Conservation (phyloP, 2,329 filamentous ascomycete species). For the Ophiognomonia clavigignenti-juglandacearum region DNA sequence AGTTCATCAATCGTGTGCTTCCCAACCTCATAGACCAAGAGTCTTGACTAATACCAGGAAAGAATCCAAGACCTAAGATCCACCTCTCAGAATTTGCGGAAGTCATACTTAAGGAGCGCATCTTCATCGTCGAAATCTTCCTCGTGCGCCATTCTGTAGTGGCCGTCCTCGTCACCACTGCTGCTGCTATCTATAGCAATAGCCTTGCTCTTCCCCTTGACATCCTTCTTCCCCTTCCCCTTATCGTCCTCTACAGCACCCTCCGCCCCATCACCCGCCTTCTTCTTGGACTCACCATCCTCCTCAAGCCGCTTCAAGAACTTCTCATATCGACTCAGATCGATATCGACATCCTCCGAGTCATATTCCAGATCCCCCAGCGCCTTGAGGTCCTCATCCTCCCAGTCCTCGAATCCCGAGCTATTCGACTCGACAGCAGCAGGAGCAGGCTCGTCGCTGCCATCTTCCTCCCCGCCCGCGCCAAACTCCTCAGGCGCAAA, state of each 20-base stretch:
- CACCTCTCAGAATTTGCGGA: constrained; percentile 5
- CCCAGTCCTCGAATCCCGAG: not conserved
- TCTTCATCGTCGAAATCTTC: not conserved
- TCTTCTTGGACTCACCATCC: not conserved
- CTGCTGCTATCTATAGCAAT: not conserved
- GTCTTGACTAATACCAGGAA: no score
- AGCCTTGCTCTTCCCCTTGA: not conserved
- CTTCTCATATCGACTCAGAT: constrained; percentile 8
- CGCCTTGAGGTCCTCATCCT: constrained; percentile 13
- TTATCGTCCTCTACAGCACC: not conserved
- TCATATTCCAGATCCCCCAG: constrained; percentile 13
- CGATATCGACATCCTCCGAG: constrained; percentile 3
- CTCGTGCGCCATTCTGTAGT: not conserved
- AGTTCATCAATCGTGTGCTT: no score
- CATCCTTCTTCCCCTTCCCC: not conserved
- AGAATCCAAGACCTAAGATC: no score
- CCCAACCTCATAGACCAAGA: no score
- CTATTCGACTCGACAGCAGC: no score
- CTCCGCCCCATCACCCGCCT: not conserved
- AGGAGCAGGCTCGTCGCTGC: no score
- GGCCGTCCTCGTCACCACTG: not conserved
- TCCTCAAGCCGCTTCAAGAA: constrained; percentile 1
- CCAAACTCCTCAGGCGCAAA: not conserved
- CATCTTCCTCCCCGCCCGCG: not conserved
- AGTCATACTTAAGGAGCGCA: constrained; percentile 1